These are phyloP conservation scores for Citrus australasica DNA, from an alignment of 345 rosid species.

Conservation along the genomic window DNA sequence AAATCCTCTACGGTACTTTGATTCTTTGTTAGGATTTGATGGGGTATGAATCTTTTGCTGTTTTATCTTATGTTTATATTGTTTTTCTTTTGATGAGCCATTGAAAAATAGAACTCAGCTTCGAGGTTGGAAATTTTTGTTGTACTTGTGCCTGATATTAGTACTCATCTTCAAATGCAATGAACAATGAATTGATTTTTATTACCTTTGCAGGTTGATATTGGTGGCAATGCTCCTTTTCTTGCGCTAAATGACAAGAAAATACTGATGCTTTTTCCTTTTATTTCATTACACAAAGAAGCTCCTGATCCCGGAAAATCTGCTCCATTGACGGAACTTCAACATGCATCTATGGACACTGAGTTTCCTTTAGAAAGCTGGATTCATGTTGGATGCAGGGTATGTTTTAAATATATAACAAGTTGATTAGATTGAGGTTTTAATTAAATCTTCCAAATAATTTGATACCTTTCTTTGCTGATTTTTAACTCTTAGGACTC, in stretches of 20 bases:
- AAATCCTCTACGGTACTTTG: background rate
- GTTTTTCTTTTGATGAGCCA: background rate
- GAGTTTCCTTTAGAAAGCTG: conserved; percentile 60
- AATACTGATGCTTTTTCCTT: conserved; percentile 53
- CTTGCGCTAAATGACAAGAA: conserved; percentile 61
- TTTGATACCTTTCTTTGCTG: background rate
- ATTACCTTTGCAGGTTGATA: conserved; percentile 41
- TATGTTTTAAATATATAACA: conserved; percentile 17
- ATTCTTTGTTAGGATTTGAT: background rate
- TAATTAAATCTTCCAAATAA: background rate
- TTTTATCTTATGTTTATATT: background rate
- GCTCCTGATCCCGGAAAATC: conserved; percentile 39
- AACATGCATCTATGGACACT: conserved; percentile 31
- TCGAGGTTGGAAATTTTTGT: background rate
- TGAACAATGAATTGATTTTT: conserved; percentile 7
- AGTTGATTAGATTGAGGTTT: background rate
- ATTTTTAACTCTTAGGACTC: background rate
- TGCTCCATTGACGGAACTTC: conserved; percentile 35
- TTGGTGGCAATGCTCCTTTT: conserved; percentile 50
- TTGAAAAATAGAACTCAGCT: background rate
- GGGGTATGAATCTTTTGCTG: background rate
- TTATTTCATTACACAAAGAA: conserved; percentile 38
- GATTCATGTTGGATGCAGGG: conserved; percentile 82
- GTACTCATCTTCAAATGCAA: background rate
- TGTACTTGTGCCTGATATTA: background rate